Evolutionary conservation across 805 yeast genomes (phyloP).

Genomic region (Candida berthetii): DNA sequence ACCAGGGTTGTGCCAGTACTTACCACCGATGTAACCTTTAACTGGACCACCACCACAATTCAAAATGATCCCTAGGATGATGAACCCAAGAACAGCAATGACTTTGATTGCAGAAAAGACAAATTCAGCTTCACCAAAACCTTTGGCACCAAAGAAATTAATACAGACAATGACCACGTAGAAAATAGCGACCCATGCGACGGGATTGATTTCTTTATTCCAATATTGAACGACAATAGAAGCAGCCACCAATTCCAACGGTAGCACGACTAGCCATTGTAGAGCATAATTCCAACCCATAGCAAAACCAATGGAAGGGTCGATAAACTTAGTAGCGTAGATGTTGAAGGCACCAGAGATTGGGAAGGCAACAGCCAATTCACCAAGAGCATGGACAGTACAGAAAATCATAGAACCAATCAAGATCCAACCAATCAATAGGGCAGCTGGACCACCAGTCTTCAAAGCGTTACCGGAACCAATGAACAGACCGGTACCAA

Average conservation of each 20-base stretch:
- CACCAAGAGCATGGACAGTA: constrained; percentile 53
- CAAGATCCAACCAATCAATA: constrained; percentile 46
- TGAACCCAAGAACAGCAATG: constrained; percentile 39
- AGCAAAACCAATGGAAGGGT: constrained; percentile 56
- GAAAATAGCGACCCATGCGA: constrained; percentile 44
- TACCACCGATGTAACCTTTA: constrained; percentile 34
- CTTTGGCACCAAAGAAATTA: constrained; percentile 47
- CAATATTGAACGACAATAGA: constrained; percentile 48
- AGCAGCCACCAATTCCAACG: constrained; percentile 47
- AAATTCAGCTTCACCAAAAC: constrained; percentile 50
- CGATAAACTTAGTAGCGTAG: constrained; percentile 50
- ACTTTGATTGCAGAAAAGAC: constrained; percentile 38
- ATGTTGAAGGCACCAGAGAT: constrained; percentile 60
- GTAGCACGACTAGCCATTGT: constrained; percentile 44
- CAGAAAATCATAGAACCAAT: constrained; percentile 42
- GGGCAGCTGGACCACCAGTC: constrained; percentile 64
- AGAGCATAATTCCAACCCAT: constrained; percentile 52
- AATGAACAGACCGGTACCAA: constrained; percentile 74
- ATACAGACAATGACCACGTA: constrained; percentile 38
- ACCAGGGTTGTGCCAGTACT: constrained; percentile 50
- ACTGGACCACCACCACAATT: constrained; percentile 37
- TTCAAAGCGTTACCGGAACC: constrained; percentile 60
- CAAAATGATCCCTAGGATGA: constrained; percentile 40
- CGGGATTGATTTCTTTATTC: constrained; percentile 36
- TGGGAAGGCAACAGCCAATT: constrained; percentile 60